phyloP scores from a whole-genome alignment of 495 filamentous ascomycete genomes.

The Schizothecium vesticola region DNA sequence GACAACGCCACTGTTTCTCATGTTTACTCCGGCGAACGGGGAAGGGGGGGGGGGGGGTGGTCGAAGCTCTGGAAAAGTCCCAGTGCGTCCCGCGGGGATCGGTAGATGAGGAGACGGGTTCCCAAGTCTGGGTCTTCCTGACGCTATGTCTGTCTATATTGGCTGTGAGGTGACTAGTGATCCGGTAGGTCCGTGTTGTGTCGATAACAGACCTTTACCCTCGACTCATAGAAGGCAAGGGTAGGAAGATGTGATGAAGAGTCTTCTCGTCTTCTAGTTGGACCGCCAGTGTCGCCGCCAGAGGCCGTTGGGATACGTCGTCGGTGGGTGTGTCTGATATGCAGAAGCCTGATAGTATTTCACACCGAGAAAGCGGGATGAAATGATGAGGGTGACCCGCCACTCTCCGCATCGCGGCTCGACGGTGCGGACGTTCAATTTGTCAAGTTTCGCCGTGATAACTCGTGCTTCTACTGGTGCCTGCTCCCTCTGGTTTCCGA shows the following conservation, averaged over 20 bases:
- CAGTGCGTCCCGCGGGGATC: neutral
- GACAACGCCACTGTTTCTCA: neutral
- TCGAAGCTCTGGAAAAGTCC: neutral
- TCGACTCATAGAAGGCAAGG: neutral
- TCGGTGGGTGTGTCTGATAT: constrained; percentile 11
- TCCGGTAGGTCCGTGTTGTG: neutral
- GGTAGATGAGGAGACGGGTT: neutral
- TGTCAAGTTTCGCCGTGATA: constrained; percentile 12
- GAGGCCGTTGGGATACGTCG: neutral
- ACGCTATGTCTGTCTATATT: neutral
- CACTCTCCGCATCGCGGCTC: neutral
- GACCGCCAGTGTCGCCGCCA: neutral
- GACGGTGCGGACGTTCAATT: constrained; percentile 2
- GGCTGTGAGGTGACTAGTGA: neutral
- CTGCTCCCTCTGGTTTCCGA: neutral
- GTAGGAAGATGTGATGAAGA: neutral
- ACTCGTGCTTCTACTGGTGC: neutral
- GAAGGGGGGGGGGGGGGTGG: neutral
- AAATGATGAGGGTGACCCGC: constrained; percentile 13
- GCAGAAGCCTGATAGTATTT: constrained; percentile 14
- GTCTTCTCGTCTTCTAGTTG: neutral
- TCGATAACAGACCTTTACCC: neutral
- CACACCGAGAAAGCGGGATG: constrained; percentile 28
- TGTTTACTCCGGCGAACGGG: neutral
- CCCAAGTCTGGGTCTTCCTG: neutral